These are phyloP conservation scores for Sclerotinia trifoliorum DNA, from an alignment of 2,329 filamentous ascomycete genomes.

Conservation along the genomic window DNA sequence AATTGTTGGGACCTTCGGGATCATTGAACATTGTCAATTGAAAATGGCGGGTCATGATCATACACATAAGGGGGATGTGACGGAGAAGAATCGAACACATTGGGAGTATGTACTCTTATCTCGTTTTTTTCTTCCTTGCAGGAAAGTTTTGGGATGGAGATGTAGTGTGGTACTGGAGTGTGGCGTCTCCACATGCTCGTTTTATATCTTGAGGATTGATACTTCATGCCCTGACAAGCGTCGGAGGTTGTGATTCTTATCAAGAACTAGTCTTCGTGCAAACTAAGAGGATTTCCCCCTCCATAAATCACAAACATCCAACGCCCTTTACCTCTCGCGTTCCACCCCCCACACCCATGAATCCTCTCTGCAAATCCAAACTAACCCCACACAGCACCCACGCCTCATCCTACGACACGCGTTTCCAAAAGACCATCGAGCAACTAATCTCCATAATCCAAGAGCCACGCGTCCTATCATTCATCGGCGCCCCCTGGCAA, in stretches of 20 bases:
- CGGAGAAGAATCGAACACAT: constrained; percentile 42
- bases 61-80: constrained; percentile 30
- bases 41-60: constrained; percentile 4
- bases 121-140: not conserved
- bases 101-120: constrained; percentile 43
- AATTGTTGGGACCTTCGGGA: not conserved
- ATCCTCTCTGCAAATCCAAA: too few species aligned
- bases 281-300: too few species aligned
- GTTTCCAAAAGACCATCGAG: constrained; percentile 53
- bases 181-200: not conserved
- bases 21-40: not conserved
- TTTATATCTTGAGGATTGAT: not conserved
- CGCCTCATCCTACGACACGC: constrained; percentile 56
- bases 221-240: not conserved
- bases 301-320: not conserved
- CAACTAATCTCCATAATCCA: constrained; percentile 56
- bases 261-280: too few species aligned
- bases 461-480: constrained; percentile 49
- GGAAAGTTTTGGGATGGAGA: not conserved
- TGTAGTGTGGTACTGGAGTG: not conserved
- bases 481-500: constrained; percentile 60
- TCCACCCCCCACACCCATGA: not conserved
- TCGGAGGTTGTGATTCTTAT: not conserved
- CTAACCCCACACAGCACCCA: constrained; percentile 43
- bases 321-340: not conserved